Base-by-base conservation (phyloP, 1,139 yeast species). In the Debaryomycetaceae sp. region DNA sequence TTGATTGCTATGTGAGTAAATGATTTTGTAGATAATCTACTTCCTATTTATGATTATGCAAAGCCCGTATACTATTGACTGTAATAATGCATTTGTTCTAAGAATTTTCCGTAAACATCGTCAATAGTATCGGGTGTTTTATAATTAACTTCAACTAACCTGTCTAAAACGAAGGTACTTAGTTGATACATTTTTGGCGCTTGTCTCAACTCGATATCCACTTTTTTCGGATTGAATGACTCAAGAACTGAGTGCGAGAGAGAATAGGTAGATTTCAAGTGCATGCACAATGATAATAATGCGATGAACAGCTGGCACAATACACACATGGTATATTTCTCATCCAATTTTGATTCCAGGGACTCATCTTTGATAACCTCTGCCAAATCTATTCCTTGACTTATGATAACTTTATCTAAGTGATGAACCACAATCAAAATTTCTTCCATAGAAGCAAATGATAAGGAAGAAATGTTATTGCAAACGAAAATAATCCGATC, bases 401-500 rank as follows among this genome's bases (percentile, higher is more conserved):
- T 53, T 39, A 49, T 46, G 5, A 62, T 38, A 2, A 46, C 42
- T 24, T 42, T 50, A 30, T 55, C 51, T 17, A 59, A 39, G 1
- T 46, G 39, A 28, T 42, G 35, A 5, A 56, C 39, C 1, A 63
- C 33, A 2, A 54, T 41, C 15, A 52, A 47, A 1, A 61, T 50
- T 41, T 78, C 83, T 45, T 76, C 81, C 38, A 67, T 48, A 0
- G 68, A 60, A 2, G 48, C 43, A 35, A 76, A 70, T 1, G 55
- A 59, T 4, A 76, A 48, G 0, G 52, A 51, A 5, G 73, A 61
- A 4, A 82, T 43, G 43, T 78, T 75, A 2, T 59, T 44, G 2
- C 67, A 51, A 22, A 56, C 34, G 41, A 65, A 79, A 1, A 63
- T 53, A 1, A 70, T 50, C 33, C 62, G 64, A 40, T 66, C 59